Percentiles rank a stretch among this genome's conserved stretches.
Conservation (phyloP, 1,284 basidiomycete genomes). For the Ceratobasidium sp. region DNA sequence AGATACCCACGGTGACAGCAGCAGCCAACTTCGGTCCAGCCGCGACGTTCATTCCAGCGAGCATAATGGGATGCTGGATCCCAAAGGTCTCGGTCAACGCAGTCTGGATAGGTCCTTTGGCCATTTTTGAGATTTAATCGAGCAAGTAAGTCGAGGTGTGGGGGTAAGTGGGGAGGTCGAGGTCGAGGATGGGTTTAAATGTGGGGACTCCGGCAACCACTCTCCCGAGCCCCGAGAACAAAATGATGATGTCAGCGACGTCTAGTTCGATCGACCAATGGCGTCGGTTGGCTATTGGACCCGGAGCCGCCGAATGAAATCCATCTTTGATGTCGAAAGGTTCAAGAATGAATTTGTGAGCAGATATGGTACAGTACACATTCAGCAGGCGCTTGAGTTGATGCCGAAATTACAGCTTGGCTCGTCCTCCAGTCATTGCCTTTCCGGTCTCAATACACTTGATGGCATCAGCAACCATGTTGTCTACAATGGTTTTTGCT, state of each 20-base stretch:
- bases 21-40: slow-evolving; percentile 83
- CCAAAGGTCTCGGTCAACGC: slow-evolving; percentile 79
- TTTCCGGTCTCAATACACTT: slow-evolving; percentile 33
- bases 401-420: no score
- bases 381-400: no score
- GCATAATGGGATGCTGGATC: slow-evolving; percentile 85
- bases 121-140: not conserved
- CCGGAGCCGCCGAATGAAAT: no score
- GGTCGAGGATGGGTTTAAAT: slow-evolving; percentile 29
- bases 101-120: slow-evolving; percentile 43
- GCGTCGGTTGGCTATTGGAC: no score
- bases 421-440: slow-evolving; percentile 34
- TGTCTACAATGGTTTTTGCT: slow-evolving; percentile 49
- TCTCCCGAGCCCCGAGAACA: not conserved
- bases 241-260: not conserved
- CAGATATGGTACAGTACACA: no score
- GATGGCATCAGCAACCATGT: slow-evolving; percentile 43
- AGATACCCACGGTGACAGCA: slow-evolving; percentile 60
- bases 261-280: not conserved
- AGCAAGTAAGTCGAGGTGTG: not conserved
- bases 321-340: no score
- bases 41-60: slow-evolving; percentile 83
- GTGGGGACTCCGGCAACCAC: slow-evolving; percentile 28
- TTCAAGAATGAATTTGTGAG: no score
- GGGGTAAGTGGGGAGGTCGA: not conserved